Evolutionary conservation across 176 grass and related monocot genomes (phyloP).

Genomic region (Raddia distichophylla): DNA sequence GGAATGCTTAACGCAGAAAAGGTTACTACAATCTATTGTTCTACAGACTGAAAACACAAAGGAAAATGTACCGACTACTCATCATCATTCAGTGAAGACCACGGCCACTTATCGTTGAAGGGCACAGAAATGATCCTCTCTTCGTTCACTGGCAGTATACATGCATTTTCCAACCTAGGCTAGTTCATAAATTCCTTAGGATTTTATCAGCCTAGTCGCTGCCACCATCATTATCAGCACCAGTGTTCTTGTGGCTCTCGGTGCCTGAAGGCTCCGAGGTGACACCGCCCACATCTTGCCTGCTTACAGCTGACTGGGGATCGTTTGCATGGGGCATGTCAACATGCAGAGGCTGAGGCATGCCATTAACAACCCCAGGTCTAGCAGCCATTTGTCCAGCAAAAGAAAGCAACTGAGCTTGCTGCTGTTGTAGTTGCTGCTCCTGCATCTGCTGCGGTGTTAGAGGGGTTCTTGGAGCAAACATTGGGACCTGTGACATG

Average conservation of each 20-base stretch:
- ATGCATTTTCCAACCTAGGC: slow-evolving; percentile 35
- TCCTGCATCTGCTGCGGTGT: slow-evolving; percentile 79
- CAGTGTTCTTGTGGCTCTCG: slow-evolving; percentile 75
- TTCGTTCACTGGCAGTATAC: slow-evolving; percentile 44
- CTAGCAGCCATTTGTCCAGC: slow-evolving; percentile 59
- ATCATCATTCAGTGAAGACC: slow-evolving; percentile 47
- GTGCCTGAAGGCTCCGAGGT: slow-evolving; percentile 41
- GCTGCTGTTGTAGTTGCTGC: slow-evolving; percentile 78
- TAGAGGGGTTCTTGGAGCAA: slow-evolving; percentile 75
- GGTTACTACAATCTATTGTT: slow-evolving; percentile 34
- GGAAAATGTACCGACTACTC: slow-evolving; percentile 34
- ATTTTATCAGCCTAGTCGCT: slow-evolving; percentile 43
- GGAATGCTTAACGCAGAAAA: slow-evolving; percentile 6
- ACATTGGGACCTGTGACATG: slow-evolving; percentile 67
- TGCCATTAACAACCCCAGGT: slow-evolving; percentile 60
- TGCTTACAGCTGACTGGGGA: slow-evolving; percentile 27
- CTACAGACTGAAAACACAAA: slow-evolving; percentile 33
- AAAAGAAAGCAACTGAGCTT: slow-evolving; percentile 62
- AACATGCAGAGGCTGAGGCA: slow-evolving; percentile 53
- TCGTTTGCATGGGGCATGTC: slow-evolving; percentile 49
- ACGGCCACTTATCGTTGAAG: slow-evolving; percentile 49
- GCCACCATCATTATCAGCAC: slow-evolving; percentile 49
- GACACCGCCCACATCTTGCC: slow-evolving; percentile 35
- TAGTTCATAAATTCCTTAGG: neutral
- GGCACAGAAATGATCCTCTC: slow-evolving; percentile 53